Evolutionary conservation across 495 filamentous ascomycete species (phyloP).

Genomic region (Xylaria flabelliformis): DNA sequence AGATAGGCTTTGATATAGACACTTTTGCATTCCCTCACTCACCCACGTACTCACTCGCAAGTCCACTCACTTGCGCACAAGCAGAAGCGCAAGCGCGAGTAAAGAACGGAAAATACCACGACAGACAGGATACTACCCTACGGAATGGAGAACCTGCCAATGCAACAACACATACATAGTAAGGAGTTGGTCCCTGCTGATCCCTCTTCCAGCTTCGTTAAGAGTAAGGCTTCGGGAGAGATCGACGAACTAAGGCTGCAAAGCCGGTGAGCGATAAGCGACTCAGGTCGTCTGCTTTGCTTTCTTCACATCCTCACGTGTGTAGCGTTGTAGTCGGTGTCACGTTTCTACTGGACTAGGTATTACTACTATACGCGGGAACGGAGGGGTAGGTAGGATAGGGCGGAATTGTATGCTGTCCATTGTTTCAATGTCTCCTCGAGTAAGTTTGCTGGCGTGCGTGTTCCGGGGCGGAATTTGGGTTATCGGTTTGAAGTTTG

Average conservation of each 20-base stretch:
- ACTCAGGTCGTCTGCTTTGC: neutral
- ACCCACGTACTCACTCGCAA: neutral
- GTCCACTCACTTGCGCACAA: neutral
- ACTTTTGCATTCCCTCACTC: neutral
- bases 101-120: conserved; percentile 33
- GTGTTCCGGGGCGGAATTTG: conserved; percentile 3
- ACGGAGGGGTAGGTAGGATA: neutral
- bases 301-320: neutral
- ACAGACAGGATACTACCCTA: neutral
- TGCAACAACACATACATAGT: neutral
- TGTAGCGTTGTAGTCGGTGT: conserved; percentile 1
- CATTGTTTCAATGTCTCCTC: neutral
- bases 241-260: conserved; percentile 22
- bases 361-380: neutral
- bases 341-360: neutral
- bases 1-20: neutral
- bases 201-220: conserved; percentile 13
- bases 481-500: neutral
- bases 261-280: conserved; percentile 12
- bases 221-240: conserved; percentile 14
- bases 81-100: neutral
- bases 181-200: conserved; percentile 7
- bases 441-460: neutral
- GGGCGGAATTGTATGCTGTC: neutral
- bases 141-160: too few relatives aligned